These are phyloP conservation scores for Wickerhamomyces bovis DNA, from an alignment of 805 yeast species.

Conservation along the genomic window DNA sequence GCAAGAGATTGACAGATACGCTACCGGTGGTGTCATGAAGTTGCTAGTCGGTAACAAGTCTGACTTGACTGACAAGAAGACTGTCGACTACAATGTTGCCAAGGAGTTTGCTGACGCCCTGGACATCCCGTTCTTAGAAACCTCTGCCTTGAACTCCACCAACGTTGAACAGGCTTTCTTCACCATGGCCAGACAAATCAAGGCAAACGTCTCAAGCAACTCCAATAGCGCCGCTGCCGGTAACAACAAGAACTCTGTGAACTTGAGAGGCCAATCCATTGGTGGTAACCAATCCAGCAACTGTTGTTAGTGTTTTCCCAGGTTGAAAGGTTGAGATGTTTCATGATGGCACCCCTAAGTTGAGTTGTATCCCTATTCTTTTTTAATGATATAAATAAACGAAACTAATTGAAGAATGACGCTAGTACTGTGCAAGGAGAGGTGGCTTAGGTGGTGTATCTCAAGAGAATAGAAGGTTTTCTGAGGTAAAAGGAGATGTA, in stretches of 20 bases:
- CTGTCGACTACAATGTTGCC: constrained; percentile 92
- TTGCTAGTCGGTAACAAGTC: constrained; percentile 95
- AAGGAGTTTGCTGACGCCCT: constrained; percentile 96
- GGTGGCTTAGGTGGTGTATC: no score
- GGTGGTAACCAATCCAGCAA: constrained; percentile 35
- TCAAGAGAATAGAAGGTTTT: no score
- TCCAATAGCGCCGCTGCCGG: constrained; percentile 30
- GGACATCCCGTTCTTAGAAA: constrained; percentile 92
- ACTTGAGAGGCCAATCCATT: constrained; percentile 64
- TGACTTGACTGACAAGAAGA: constrained; percentile 88
- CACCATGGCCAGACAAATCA: constrained; percentile 98
- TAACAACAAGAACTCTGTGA: constrained; percentile 57
- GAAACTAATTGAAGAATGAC: not conserved
- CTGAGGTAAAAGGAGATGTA: no score
- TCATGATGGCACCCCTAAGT: not conserved
- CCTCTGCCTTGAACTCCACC: constrained; percentile 90
- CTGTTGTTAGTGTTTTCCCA: constrained; percentile 33
- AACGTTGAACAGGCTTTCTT: constrained; percentile 98
- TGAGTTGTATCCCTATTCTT: not conserved
- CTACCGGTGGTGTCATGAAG: constrained; percentile 95
- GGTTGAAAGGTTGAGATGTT: not conserved
- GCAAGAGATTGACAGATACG: constrained; percentile 97
- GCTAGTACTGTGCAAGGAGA: not conserved
- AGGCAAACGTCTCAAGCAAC: constrained; percentile 80
- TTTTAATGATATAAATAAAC: not conserved